phyloP scores from a whole-genome alignment of 1,284 basidiomycete species.

The Austroboletus niveus region DNA sequence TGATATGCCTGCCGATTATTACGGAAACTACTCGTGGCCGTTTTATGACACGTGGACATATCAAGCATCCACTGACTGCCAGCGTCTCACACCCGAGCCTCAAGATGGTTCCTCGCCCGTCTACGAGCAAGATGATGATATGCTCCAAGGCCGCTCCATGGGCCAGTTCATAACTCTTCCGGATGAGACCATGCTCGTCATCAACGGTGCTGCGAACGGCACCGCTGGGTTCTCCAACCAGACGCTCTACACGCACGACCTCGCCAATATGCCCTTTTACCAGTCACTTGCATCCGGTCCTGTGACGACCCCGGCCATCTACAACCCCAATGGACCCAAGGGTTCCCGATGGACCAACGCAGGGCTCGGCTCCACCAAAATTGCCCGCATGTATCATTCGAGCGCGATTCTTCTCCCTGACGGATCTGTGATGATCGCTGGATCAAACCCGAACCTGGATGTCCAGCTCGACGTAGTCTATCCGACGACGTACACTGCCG shows the following conservation, averaged over 20 bases:
- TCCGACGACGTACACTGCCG: conserved; percentile 85
- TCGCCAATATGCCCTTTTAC: conserved; percentile 56
- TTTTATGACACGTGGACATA: conserved; percentile 62
- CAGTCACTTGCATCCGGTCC: conserved; percentile 68
- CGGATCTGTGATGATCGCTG: conserved; percentile 83
- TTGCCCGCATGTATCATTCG: conserved; percentile 86
- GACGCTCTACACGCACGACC: conserved; percentile 46
- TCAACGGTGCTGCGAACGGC: conserved; percentile 80
- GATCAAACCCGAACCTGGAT: conserved; percentile 92
- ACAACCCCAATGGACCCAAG: conserved; percentile 62
- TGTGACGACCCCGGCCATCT: conserved; percentile 70
- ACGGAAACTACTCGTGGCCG: conserved; percentile 72
- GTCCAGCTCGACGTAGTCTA: conserved; percentile 67
- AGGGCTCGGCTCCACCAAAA: conserved; percentile 58
- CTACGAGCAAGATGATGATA: conserved; percentile 72
- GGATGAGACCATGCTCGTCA: conserved; percentile 68
- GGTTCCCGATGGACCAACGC: conserved; percentile 74
- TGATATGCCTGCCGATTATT: conserved; percentile 69
- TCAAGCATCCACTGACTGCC: conserved; percentile 65
- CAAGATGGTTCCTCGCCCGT: conserved; percentile 51
- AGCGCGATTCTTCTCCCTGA: conserved; percentile 88
- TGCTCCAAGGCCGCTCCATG: conserved; percentile 79
- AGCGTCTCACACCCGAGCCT: conserved; percentile 80
- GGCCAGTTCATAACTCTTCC: conserved; percentile 84
- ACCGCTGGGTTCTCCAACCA: conserved; percentile 54